phyloP scores from a whole-genome alignment of 2,329 filamentous ascomycete species.

The Neophaeococcomyces mojaviensis region DNA sequence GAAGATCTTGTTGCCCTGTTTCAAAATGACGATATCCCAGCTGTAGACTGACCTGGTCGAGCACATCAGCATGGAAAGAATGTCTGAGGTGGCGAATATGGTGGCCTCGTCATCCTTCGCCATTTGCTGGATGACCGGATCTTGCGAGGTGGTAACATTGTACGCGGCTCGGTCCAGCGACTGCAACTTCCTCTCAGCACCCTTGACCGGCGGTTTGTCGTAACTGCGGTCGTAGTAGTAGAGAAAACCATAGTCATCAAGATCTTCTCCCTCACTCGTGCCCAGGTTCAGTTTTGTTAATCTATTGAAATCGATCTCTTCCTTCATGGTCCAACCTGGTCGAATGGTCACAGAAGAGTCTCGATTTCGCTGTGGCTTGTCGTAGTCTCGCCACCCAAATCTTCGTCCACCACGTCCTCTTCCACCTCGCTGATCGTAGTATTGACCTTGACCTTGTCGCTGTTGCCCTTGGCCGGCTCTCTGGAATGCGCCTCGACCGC shows the following conservation, averaged over 20 bases:
- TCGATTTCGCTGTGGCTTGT: conserved; percentile 93
- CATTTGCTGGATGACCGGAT: conserved; percentile 93
- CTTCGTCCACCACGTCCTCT: conserved; percentile 65
- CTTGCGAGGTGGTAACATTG: conserved; percentile 93
- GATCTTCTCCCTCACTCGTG: conserved; percentile 85
- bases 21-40: conserved; percentile 92
- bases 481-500: conserved; percentile 57
- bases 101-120: conserved; percentile 93
- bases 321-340: conserved; percentile 87
- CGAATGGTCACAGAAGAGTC: conserved; percentile 96
- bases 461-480: conserved; percentile 60
- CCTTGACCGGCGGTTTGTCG: conserved; percentile 89
- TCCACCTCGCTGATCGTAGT: conserved; percentile 64
- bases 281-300: conserved; percentile 93
- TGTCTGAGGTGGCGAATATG: conserved; percentile 94
- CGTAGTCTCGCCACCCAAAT: conserved; percentile 97
- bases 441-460: conserved; percentile 55
- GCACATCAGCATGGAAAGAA: conserved; percentile 99
- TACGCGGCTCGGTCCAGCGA: conserved; percentile 91
- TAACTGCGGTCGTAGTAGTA: conserved; percentile 96
- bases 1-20: conserved; percentile 94
- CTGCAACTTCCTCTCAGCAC: conserved; percentile 68
- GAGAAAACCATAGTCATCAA: conserved; percentile 93
- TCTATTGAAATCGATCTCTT: conserved; percentile 98
- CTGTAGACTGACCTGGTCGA: conserved; percentile 92